Base-by-base conservation (phyloP, 129 eudicot genomes). In the Artemisia annua region DNA sequence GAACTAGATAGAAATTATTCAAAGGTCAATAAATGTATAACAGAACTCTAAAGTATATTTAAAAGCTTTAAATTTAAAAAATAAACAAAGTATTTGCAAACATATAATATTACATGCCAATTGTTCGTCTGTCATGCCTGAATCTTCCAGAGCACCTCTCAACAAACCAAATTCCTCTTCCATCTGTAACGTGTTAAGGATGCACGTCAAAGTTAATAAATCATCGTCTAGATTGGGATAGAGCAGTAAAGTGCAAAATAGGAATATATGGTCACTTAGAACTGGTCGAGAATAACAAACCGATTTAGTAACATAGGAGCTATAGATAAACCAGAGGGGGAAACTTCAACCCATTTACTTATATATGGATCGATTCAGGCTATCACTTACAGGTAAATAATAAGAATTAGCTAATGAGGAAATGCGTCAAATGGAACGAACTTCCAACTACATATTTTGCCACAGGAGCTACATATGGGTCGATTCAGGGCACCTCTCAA, bases 101-200 rank as follows among this genome's bases (percentile, higher is more conserved):
- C 26, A 66, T 35, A 61, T 13, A 32, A 71, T 48, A 8, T 86
- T 94, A 95, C 99, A 95, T 55, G 79, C 48, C 76, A 88, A 74
- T 66, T 75, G 85, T 75, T 86, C 82, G 14, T 48, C 62, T 66
- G 77, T 59, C 22, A 95, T 20, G 62, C 78, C 83, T 70, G 89
- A 58, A 50, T 44, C 85, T 67, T 79, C 77, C 24, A 95, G 66
- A 28, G 90, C 88, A 66, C 75, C 70, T 75, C 86, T 86, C 72
- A 95, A 78, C 83, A 90, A 50, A 67, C 35, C 56, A 71, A 81
- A 79, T 74, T 95, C 99, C 81, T 84, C 82, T 71, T 86, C 83
- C 87, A 95, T 81, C 99, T 95, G 90, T 60, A 52, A 76, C 70
- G 10, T 57, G 67, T 39, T 43, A 44, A 17, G 22, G 22, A 43